These are phyloP conservation scores for Cadophora sp. DNA, from an alignment of 2,329 filamentous ascomycete species.

Conservation along the genomic window DNA sequence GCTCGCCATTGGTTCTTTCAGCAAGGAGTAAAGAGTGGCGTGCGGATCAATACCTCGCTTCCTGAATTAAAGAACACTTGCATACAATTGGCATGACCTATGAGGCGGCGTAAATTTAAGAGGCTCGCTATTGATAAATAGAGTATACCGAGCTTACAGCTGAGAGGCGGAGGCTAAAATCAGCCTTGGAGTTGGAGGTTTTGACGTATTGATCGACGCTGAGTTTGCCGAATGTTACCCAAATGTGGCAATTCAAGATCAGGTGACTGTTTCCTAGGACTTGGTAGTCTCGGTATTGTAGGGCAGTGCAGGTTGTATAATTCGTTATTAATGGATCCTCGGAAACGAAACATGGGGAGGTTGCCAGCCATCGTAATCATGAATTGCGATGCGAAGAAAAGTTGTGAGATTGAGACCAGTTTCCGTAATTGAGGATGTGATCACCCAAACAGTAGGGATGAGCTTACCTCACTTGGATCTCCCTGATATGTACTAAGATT, in stretches of 20 bases:
- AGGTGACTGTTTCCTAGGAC: not conserved
- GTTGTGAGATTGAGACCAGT: not conserved
- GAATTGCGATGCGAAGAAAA: not conserved
- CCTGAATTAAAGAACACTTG: not conserved
- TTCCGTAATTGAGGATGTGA: not conserved
- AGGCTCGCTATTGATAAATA: not conserved
- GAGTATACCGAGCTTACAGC: not conserved
- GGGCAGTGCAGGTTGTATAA: not conserved
- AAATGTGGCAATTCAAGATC: not conserved
- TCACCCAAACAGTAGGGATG: not conserved
- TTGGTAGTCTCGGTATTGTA: not conserved
- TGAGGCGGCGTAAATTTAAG: not conserved
- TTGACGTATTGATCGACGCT: conserved; percentile 2
- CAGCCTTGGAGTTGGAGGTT: not conserved
- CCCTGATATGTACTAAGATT: not conserved
- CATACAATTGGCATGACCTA: not conserved
- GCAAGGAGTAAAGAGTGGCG: not conserved
- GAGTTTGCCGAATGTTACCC: not conserved
- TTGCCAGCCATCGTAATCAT: not conserved
- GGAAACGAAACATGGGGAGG: not conserved
- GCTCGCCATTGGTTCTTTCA: not conserved
- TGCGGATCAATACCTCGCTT: not conserved
- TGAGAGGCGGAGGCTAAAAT: conserved; percentile 8
- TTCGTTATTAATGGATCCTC: too few species aligned
- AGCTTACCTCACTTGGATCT: not conserved